phyloP scores from a whole-genome alignment of 768 basidiomycete genomes.

The Multifurca ochricompacta region DNA sequence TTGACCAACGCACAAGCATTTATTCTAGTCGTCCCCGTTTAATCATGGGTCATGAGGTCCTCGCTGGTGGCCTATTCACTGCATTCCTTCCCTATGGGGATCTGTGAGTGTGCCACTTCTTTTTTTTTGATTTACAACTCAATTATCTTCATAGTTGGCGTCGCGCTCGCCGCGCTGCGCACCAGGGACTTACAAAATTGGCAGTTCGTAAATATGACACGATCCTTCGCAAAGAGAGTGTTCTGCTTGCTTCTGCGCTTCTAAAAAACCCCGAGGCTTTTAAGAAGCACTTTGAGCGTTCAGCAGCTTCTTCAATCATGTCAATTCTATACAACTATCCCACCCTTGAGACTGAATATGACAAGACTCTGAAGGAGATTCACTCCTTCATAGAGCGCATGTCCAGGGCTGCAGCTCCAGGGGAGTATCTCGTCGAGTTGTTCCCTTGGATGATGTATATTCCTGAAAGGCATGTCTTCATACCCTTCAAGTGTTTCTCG shows the following conservation, averaged over 20 bases:
- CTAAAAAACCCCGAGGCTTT: too few relatives aligned
- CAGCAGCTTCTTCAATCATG: constrained; percentile 24
- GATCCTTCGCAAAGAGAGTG: neutral
- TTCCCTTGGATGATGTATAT: too few relatives aligned
- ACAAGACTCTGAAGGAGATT: neutral
- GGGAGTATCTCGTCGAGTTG: neutral
- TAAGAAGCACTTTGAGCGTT: constrained; percentile 26
- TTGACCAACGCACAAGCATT: constrained; percentile 28
- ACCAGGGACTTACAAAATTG: neutral
- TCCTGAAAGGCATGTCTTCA: neutral
- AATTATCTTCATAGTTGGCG: neutral
- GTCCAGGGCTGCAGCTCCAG: neutral
- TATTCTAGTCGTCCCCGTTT: constrained; percentile 25
- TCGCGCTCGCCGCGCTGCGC: constrained; percentile 1
- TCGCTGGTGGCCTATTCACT: constrained; percentile 27
- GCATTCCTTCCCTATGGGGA: constrained; percentile 23
- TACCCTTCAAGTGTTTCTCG: neutral
- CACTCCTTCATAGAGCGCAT: neutral
- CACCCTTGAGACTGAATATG: neutral
- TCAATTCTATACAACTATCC: constrained; percentile 22
- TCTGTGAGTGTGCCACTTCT: constrained; percentile 9
- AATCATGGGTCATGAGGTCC: constrained; percentile 27
- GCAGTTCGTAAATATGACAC: neutral
- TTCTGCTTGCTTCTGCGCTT: too few relatives aligned
- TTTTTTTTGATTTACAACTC: too few relatives aligned